Base-by-base conservation (phyloP, 2,329 filamentous ascomycete genomes). In the Myriosclerotinia scirpicola region DNA sequence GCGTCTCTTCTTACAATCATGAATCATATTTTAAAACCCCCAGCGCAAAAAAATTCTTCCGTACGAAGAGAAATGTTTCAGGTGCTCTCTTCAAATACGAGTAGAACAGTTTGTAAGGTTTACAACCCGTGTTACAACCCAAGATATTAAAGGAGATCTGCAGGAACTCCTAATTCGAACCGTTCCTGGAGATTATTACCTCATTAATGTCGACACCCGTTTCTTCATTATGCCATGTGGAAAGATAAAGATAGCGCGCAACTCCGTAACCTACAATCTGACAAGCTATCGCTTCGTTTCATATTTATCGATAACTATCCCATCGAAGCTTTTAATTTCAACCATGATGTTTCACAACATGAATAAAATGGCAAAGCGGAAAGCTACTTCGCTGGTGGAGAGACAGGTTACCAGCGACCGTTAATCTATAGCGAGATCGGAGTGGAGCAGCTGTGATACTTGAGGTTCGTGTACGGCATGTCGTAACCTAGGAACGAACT, bases 101-200 rank as follows among this genome's bases (percentile, higher is more conserved):
- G 30, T 9, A 11, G 6, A 59, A 36, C 6, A 34, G 42, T 1
- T 8, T 15, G 17, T 42, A 42, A 30, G 38, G 54, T 26, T 14
- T 26, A 56, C 8, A 26, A 4, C 30, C 30, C 30, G 6, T 42
- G 26, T 46, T 46, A 20, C 40, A 34, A 59, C 5, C 20, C 46
- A 34, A 59, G 26, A 46, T 34, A 34, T n/a, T 46, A 46, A 50
- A 38, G 26, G 30, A 50, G 44, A 38, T 60, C 56, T 60, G 42
- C 56, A 60, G 56, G 56, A 48, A 60, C 56, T 36, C 42, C 48
- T 9, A 17, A 60, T 60, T 36, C 56, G 56, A 44, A 60, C 56
- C 30, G 42, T 60, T 36, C 56, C 42, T 36, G 20, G 40, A 22
- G 55, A 60, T 60, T 60, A 48, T 60, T 38, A 17, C 14, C 44